Evolutionary conservation across 176 grass and related monocot genomes (phyloP), one percentile per base, ranked within the genome.

Genomic region (Carex littledalei): DNA sequence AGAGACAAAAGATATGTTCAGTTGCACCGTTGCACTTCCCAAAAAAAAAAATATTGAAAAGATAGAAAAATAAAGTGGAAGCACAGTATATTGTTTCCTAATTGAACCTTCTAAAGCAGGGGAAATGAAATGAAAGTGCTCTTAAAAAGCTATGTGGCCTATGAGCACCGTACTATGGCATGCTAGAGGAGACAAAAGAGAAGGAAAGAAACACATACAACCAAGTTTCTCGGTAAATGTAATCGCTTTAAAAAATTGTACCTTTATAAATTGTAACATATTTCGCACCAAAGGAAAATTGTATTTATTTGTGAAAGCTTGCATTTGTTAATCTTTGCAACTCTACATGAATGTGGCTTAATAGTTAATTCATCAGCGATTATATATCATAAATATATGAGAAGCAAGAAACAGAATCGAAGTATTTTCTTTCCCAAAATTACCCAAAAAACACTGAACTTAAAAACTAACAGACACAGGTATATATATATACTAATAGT

Each of bases 91-190:
- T 79, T 58, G 63, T 67, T 72, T 77, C 64, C 63, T 91, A 50
- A 50, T 50, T 55, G 81, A 78, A 79, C 24, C 84, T 39, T 89
- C 66, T 67, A 87, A 69, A 69, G 47, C 85, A 87, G 50, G 60
- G 77, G 57, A 59, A 85, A 89, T 81, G 58, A 45, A 15, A 45
- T 8, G 43, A 45, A 45, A 53, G 81, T 83, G 80, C 17, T 83
- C 37, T 67, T 55, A 83, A 67, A 67, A 83, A 67, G 56, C 80
- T 67, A 83, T 50, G 22, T 75, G 20, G 70, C 21, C 47, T 77
- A 65, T 83, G 78, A 39, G 80, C 10, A 29, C 59, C 37, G 61
- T 83, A 77, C 20, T 11, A 65, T 85, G 35, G 34, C 83, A 82
- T 71, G 61, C 85, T 75, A 81, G 81, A 20, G 54, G 63, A 64